Conservation (phyloP, 352 stramenopile genomes). For the Globisporangium lucens region DNA sequence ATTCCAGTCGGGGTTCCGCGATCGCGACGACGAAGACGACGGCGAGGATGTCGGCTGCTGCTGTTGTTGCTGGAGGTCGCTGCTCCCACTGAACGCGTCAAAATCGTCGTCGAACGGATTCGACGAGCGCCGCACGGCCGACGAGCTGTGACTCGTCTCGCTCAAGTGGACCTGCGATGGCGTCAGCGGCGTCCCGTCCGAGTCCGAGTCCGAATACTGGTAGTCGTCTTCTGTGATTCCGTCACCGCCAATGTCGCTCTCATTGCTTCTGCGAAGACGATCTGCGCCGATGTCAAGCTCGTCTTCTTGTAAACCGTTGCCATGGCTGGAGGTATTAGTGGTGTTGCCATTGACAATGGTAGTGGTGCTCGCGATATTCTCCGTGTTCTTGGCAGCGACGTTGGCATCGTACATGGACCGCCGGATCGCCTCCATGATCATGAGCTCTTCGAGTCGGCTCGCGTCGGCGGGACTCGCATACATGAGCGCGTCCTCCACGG, state of each 20-base stretch:
- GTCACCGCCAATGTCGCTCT: background rate
- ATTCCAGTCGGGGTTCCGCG: slow-evolving; percentile 7
- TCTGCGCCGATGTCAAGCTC: background rate
- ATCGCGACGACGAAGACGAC: background rate
- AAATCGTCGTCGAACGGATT: slow-evolving; percentile 14
- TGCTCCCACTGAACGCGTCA: background rate
- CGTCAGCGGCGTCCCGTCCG: slow-evolving; percentile 1
- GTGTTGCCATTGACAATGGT: background rate
- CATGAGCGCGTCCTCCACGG: slow-evolving; percentile 23
- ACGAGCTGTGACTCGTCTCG: slow-evolving; percentile 1
- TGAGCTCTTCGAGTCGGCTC: slow-evolving; percentile 67
- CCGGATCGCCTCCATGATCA: slow-evolving; percentile 81
- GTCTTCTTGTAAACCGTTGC: background rate
- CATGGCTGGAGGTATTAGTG: background rate
- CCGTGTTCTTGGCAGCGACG: slow-evolving; percentile 28
- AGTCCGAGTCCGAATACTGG: background rate
- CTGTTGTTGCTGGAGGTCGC: background rate
- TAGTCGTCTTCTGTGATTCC: slow-evolving; percentile 8
- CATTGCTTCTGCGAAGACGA: background rate
- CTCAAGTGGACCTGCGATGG: slow-evolving; percentile 10
- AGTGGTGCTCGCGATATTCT: background rate
- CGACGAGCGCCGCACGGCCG: slow-evolving; percentile 1
- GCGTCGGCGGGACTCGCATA: slow-evolving; percentile 49
- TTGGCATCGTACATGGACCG: slow-evolving; percentile 70
- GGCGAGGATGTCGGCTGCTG: background rate